phyloP scores from a whole-genome alignment of 164 flowering plant genomes.

The Buxus sempervirens region DNA sequence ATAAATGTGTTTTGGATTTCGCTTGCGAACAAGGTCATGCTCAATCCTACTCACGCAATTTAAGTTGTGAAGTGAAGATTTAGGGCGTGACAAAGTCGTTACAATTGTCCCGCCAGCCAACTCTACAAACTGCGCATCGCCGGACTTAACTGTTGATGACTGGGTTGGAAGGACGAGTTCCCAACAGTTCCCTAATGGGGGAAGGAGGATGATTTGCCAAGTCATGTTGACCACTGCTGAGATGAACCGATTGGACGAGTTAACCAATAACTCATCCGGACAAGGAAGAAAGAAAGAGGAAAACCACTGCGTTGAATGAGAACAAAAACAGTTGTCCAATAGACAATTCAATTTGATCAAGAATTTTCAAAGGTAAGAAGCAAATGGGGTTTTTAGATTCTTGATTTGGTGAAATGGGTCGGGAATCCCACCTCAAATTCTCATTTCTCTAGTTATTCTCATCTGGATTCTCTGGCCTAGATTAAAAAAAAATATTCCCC shows the following conservation, averaged over 20 bases:
- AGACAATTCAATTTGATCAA: background rate
- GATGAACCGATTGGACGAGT: background rate
- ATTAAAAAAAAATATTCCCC: background rate
- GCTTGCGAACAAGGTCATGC: no score
- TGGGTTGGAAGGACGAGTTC: slow-evolving; percentile 22
- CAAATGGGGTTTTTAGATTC: no score
- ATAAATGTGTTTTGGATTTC: no score
- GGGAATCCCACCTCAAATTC: background rate
- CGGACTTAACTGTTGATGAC: slow-evolving; percentile 4
- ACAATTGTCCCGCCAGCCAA: slow-evolving; percentile 76
- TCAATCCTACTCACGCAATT: no score
- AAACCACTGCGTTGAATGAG: no score
- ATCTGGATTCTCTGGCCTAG: background rate
- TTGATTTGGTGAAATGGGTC: background rate
- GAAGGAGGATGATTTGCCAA: slow-evolving; percentile 11
- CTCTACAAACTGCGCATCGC: slow-evolving; percentile 47
- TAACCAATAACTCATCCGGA: background rate
- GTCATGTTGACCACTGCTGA: slow-evolving; percentile 5
- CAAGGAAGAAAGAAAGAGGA: no score
- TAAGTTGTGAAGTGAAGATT: no score
- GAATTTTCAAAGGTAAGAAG: no score
- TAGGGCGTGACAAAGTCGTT: no score
- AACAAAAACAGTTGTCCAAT: background rate
- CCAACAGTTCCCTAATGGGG: slow-evolving; percentile 14
- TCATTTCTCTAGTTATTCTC: background rate